Evolutionary conservation across 331 rosid species (phyloP).

Genomic region (Malus hybrid): DNA sequence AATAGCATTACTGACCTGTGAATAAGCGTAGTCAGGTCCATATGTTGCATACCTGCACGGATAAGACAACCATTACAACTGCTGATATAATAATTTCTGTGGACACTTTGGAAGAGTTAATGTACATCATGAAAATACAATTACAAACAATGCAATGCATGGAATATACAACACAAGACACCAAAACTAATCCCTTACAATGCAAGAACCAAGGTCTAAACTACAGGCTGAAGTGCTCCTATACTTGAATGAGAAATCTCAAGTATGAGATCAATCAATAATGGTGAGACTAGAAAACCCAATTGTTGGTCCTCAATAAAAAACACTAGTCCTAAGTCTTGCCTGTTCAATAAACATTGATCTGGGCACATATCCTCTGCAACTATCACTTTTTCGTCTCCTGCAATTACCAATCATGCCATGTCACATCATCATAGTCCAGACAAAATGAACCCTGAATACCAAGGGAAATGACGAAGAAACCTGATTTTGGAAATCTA

Average conservation of each 20-base stretch:
- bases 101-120: slow-evolving; percentile 23
- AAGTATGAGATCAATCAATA: background rate
- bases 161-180: background rate
- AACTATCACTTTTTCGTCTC: slow-evolving; percentile 19
- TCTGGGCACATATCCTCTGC: slow-evolving; percentile 20
- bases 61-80: slow-evolving; percentile 29
- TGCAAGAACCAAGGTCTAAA: slow-evolving; percentile 8
- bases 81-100: slow-evolving; percentile 27
- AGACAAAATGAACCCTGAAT: slow-evolving; percentile 19
- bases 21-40: slow-evolving; percentile 76
- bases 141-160: background rate
- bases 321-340: slow-evolving; percentile 22
- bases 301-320: slow-evolving; percentile 27
- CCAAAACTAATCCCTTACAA: slow-evolving; percentile 1
- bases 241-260: slow-evolving; percentile 9
- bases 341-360: slow-evolving; percentile 25
- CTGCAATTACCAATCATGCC: slow-evolving; percentile 34
- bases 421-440: slow-evolving; percentile 25
- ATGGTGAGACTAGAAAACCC: slow-evolving; percentile 9
- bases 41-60: slow-evolving; percentile 77
- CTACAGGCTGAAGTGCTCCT: background rate
- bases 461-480: slow-evolving; percentile 16
- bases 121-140: slow-evolving; percentile 21
- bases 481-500: slow-evolving; percentile 5
- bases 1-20: slow-evolving; percentile 48